Evolutionary conservation across 257 asterid genomes (phyloP).

Genomic region (Nemophila menziesii): DNA sequence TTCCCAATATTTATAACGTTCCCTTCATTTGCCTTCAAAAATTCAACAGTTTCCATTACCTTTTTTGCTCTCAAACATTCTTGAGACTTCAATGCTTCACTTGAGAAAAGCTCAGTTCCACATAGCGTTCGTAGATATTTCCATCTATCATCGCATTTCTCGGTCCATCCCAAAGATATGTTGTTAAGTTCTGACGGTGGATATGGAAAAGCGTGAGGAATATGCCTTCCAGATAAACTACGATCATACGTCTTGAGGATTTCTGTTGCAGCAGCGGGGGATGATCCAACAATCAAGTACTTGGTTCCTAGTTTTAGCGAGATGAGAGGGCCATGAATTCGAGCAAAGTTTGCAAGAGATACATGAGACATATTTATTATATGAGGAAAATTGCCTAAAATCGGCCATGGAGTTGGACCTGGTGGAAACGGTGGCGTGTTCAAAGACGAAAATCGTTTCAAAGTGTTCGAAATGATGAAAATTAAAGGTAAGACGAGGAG

Average conservation of each 20-base stretch:
- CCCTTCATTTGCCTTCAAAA: constrained; percentile 22
- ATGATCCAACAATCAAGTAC: constrained; percentile 29
- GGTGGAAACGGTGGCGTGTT: no score
- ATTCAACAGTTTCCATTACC: constrained; percentile 21
- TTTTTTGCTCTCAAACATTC: constrained; percentile 19
- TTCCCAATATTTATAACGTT: constrained; percentile 13
- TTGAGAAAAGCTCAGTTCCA: constrained; percentile 27
- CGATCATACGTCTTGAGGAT: constrained; percentile 27
- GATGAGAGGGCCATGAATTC: no score
- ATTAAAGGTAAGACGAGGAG: constrained; percentile 8
- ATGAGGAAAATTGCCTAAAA: constrained; percentile 25
- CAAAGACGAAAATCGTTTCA: no score
- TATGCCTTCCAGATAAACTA: no score
- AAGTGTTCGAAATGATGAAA: constrained; percentile 5
- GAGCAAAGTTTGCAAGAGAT: no score
- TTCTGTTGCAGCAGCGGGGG: constrained; percentile 27
- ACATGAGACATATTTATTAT: no score
- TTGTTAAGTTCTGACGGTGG: constrained; percentile 15
- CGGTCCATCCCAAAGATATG: constrained; percentile 22
- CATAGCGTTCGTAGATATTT: constrained; percentile 19
- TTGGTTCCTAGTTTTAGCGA: constrained; percentile 23
- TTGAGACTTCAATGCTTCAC: no score
- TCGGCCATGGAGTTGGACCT: constrained; percentile 49
- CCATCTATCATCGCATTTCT: no score
- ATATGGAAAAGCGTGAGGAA: constrained; percentile 15